phyloP scores from a whole-genome alignment of 2,329 filamentous ascomycete genomes.

The Neonectria sp. region DNA sequence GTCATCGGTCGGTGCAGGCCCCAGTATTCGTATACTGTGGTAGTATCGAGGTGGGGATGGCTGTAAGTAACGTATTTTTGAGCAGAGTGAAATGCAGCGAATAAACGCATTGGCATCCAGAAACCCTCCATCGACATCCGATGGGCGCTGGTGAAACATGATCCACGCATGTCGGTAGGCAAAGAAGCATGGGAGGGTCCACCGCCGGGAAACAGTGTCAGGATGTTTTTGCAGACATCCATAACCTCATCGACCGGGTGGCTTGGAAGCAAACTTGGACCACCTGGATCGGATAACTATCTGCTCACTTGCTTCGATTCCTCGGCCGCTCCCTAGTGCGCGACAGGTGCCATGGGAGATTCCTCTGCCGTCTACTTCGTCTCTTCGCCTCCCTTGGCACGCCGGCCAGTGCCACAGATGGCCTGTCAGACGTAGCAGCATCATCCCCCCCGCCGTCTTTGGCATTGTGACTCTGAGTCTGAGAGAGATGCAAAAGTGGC shows the following conservation, averaged over 20 bases:
- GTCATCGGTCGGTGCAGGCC: conserved; percentile 24
- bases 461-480: conserved; percentile 14
- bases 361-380: conserved; percentile 11
- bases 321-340: conserved; percentile 28
- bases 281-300: conserved; percentile 36
- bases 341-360: conserved; percentile 27
- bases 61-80: conserved; percentile 6
- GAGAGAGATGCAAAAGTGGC: conserved; percentile 42
- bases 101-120: conserved; percentile 22
- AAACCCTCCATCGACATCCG: conserved; percentile 23
- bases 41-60: conserved; percentile 21
- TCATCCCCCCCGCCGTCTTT: conserved; percentile 35
- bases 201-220: conserved; percentile 28
- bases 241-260: conserved; percentile 38
- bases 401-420: conserved; percentile 23
- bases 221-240: conserved; percentile 38
- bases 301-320: conserved; percentile 33
- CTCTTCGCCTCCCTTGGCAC: conserved; percentile 22
- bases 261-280: conserved; percentile 33
- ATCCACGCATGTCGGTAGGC: conserved; percentile 32
- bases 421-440: conserved; percentile 13
- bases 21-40: conserved; percentile 1
- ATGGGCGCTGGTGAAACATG: conserved; percentile 44
- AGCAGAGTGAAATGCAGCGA: conserved; percentile 12
- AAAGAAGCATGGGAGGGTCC: conserved; percentile 23